phyloP scores from a whole-genome alignment of 805 yeast genomes.

The Saccharomycopsis sp. region DNA sequence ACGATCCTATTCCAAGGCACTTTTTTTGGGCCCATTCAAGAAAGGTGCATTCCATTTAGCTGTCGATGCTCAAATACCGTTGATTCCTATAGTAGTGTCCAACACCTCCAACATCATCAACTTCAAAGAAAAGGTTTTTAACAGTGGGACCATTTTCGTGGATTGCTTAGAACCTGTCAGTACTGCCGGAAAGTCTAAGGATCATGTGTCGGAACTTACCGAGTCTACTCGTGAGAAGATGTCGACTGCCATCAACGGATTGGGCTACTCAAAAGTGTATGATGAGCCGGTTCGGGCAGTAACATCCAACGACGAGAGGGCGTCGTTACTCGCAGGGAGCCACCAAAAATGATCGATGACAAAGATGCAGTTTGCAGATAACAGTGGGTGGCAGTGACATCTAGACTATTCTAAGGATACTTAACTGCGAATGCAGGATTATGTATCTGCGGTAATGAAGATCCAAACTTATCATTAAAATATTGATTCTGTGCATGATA shows the following conservation, averaged over 20 bases:
- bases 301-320: background rate
- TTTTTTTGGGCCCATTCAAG: slow-evolving; percentile 79
- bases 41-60: slow-evolving; percentile 99
- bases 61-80: slow-evolving; percentile 81
- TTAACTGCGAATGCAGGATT: too few relatives aligned
- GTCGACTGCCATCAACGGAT: slow-evolving; percentile 33
- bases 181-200: slow-evolving; percentile 63
- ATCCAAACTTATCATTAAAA: too few relatives aligned
- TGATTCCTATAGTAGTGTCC: slow-evolving; percentile 81
- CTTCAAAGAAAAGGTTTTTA: slow-evolving; percentile 55
- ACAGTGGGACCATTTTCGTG: slow-evolving; percentile 67
- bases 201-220: slow-evolving; percentile 59
- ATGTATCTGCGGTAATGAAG: too few relatives aligned
- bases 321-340: too few relatives aligned
- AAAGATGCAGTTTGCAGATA: too few relatives aligned
- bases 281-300: background rate
- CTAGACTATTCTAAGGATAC: too few relatives aligned
- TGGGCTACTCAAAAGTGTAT: slow-evolving; percentile 32
- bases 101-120: slow-evolving; percentile 74
- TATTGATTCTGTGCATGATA: too few relatives aligned
- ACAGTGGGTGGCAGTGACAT: too few relatives aligned
- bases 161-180: slow-evolving; percentile 77
- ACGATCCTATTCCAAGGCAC: slow-evolving; percentile 65
- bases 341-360: too few relatives aligned
- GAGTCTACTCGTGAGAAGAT: slow-evolving; percentile 52